phyloP scores from a whole-genome alignment of 169 alveolate genomes.

The Plasmodium cynomolgi region DNA sequence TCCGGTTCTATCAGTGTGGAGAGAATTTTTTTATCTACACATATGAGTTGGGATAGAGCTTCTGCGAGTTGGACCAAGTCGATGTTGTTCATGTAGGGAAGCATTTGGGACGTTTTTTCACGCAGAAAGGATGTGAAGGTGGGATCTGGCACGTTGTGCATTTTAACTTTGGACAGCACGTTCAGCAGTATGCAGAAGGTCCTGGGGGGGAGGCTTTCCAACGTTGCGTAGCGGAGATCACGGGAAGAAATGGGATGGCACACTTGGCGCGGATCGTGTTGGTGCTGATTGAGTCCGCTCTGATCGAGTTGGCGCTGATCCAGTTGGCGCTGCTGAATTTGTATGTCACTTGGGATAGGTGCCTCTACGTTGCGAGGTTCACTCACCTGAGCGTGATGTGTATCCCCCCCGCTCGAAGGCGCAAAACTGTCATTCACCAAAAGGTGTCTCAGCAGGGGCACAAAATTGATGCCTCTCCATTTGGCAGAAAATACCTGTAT shows the following conservation, averaged over 20 bases:
- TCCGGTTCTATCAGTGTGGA: constrained; percentile 14
- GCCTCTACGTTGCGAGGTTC: background rate
- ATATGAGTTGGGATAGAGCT: background rate
- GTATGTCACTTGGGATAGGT: constrained; percentile 1
- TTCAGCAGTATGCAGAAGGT: constrained; percentile 27
- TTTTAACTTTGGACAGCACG: constrained; percentile 13
- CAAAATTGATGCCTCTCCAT: constrained; percentile 26
- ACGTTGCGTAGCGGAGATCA: background rate
- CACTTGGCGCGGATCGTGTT: background rate
- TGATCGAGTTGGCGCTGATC: too few relatives aligned
- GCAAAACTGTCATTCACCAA: background rate
- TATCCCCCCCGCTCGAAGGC: background rate
- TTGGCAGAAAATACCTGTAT: constrained; percentile 45
- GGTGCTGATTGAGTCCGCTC: too few relatives aligned
- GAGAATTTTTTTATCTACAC: background rate
- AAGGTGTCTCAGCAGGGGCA: constrained; percentile 22
- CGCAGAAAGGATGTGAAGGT: constrained; percentile 10
- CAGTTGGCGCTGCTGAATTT: background rate
- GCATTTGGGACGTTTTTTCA: background rate
- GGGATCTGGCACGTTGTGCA: background rate
- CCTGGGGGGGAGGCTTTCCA: constrained; percentile 30
- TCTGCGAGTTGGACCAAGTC: constrained; percentile 40
- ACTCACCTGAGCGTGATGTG: background rate
- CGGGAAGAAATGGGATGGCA: background rate
- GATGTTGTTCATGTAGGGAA: constrained; percentile 33